Evolutionary conservation across 768 basidiomycete species (phyloP).

Genomic region (Saitozyma podzolica): DNA sequence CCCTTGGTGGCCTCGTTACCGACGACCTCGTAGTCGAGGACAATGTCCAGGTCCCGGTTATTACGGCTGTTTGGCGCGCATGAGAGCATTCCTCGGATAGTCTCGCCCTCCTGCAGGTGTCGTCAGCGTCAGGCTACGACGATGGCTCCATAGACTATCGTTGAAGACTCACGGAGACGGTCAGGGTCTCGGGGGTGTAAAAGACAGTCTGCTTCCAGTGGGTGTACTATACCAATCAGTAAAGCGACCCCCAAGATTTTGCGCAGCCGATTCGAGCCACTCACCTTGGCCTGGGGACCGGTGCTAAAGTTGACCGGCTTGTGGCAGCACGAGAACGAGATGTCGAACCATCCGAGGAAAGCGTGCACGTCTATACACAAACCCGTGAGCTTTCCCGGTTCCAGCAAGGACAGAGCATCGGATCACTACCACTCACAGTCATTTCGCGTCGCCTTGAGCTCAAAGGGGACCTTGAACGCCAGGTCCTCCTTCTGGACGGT

Average conservation of each 20-base stretch:
- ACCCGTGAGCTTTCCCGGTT: conserved; percentile 1
- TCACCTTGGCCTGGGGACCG: conserved; percentile 90
- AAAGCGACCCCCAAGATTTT: not conserved
- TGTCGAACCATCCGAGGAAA: conserved; percentile 99
- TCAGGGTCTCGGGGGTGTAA: conserved; percentile 67
- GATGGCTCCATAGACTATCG: too few species aligned
- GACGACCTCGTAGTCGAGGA: conserved; percentile 67
- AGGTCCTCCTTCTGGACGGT: conserved; percentile 96
- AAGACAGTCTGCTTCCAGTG: conserved; percentile 80
- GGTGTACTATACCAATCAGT: conserved; percentile 48
- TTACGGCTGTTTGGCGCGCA: conserved; percentile 91
- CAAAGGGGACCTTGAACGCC: conserved; percentile 77
- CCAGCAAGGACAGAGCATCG: not conserved
- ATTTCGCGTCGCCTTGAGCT: conserved; percentile 75
- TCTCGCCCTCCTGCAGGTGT: conserved; percentile 62
- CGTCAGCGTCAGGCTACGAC: conserved; percentile 1
- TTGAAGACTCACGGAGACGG: conserved; percentile 45
- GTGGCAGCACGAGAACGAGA: conserved; percentile 91
- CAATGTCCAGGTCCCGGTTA: conserved; percentile 92
- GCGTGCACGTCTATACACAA: conserved; percentile 77
- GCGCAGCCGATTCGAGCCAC: conserved; percentile 40
- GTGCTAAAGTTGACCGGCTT: conserved; percentile 95
- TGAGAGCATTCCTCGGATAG: conserved; percentile 67
- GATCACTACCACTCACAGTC: conserved; percentile 68
- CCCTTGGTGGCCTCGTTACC: conserved; percentile 44